Base-by-base conservation (phyloP, 2,329 filamentous ascomycete species). In the Anthostomella pinea region DNA sequence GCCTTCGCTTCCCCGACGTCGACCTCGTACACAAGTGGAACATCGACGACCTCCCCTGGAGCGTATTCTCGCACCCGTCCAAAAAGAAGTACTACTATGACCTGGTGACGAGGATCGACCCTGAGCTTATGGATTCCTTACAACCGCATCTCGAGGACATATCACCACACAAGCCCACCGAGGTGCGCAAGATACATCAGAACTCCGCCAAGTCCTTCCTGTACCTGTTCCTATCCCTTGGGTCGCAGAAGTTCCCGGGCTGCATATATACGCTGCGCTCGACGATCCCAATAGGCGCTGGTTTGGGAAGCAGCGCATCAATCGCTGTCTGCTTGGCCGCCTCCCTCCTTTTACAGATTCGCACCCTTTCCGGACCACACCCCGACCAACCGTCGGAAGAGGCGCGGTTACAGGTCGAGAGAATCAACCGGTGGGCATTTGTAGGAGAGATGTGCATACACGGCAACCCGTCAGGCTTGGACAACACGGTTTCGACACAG, bases 41-140 rank as follows among this genome's bases (percentile, higher is more conserved):
- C 59, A 95, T 98, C 47, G 87, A 95, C 62, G 78, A 87, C 7
- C 71, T 98, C 25, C 93, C 93, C 0, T 98, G 93, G 93, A 69
- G 76, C 6, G 66, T 76, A 11, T 98, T 98, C 65, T 79, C 83
- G 15, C 76, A 83, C 14, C 81, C 88, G 0, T 76, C 75, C 19
- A 95, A 94, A 71, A 96, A 95, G 69, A 95, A 93, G 70, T 86
- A 83, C 55, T 97, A 97, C 69, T 95, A 95, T 66, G 87, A 93
- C 50, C 73, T 90, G 30, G 84, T 93, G 35, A 95, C 87, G 9
- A 74, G 77, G 31, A 79, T 98, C 41, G 93, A 98, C 56, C 73
- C 77, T 2, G 88, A 95, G 36, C 77, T 98, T 15, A 68, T 95
- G 34, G 79, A 77, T 24, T 85, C 88, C 2, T 78, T 97, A 51